Evolutionary conservation across 345 rosid species (phyloP).

Genomic region (Hibiscus mutabilis): DNA sequence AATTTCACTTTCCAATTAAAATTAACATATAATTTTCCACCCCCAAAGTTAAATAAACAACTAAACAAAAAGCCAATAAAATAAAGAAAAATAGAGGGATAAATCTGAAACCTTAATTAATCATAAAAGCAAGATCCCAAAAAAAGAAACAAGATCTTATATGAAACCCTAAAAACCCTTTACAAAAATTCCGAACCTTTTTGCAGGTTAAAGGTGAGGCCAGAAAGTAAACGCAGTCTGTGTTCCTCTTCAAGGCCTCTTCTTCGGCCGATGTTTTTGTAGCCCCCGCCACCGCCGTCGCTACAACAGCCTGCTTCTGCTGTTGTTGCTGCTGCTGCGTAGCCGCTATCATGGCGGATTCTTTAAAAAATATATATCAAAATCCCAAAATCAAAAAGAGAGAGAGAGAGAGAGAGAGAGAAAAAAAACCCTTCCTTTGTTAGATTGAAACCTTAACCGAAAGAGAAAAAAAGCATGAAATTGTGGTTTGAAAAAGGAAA

Average conservation of each 20-base stretch:
- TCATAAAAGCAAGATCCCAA: neutral
- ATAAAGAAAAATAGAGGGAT: constrained; percentile 8
- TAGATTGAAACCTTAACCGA: constrained; percentile 16
- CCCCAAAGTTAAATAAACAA: neutral
- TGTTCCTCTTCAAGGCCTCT: constrained; percentile 80
- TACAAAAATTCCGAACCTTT: constrained; percentile 42
- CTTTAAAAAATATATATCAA: neutral
- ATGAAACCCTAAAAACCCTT: constrained; percentile 1
- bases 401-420: neutral
- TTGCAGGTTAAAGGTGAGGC: constrained; percentile 97
- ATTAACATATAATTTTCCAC: neutral
- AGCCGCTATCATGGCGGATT: constrained; percentile 51
- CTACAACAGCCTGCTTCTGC: constrained; percentile 5
- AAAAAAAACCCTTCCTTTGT: neutral
- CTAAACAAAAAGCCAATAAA: constrained; percentile 7
- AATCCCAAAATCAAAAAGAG: neutral
- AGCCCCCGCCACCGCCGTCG: constrained; percentile 17
- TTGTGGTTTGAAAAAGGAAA: neutral
- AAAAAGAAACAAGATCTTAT: constrained; percentile 9
- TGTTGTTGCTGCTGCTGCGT: constrained; percentile 12
- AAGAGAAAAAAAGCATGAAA: neutral
- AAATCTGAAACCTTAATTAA: constrained; percentile 34
- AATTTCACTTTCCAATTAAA: neutral
- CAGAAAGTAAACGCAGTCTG: constrained; percentile 94
- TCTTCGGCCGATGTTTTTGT: constrained; percentile 42